Conservation (phyloP, 2,329 filamentous ascomycete species). For the Aspergillus fischeri region DNA sequence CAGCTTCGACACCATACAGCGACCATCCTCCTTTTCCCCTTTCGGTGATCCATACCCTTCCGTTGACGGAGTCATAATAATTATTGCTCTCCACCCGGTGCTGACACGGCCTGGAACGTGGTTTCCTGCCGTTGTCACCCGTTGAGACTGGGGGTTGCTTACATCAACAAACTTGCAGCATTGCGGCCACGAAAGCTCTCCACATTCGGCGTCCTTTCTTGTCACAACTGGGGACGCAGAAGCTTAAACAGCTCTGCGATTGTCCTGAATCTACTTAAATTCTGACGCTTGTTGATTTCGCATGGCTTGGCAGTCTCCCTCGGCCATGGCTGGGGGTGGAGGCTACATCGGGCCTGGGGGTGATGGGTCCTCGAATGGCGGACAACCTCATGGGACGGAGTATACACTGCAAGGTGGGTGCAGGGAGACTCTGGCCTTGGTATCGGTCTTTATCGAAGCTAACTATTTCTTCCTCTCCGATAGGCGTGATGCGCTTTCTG, state of each 20-base stretch:
- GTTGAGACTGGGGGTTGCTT: conserved; percentile 13
- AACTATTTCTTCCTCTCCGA: conserved; percentile 10
- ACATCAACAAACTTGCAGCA: conserved; percentile 17
- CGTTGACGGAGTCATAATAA: conserved; percentile 4
- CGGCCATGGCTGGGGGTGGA: conserved; percentile 56
- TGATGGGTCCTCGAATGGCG: conserved; percentile 39
- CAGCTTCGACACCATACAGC: neutral
- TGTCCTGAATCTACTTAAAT: neutral
- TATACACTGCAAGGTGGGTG: conserved; percentile 66
- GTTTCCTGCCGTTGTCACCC: conserved; percentile 22
- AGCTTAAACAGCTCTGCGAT: neutral
- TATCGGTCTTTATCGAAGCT: conserved; percentile 9
- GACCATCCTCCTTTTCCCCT: conserved; percentile 2
- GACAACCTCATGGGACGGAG: conserved; percentile 60
- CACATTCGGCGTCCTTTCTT: neutral
- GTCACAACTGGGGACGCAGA: neutral
- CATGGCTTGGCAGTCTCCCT: conserved; percentile 70
- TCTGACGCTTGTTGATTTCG: conserved; percentile 16
- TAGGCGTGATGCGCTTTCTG: conserved; percentile 97
- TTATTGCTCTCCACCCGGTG: conserved; percentile 11
- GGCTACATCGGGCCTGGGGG: conserved; percentile 46
- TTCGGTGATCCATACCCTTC: conserved; percentile 1
- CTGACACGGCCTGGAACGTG: conserved; percentile 20
- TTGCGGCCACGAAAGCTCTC: conserved; percentile 12
- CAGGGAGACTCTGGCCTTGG: neutral